These are phyloP conservation scores for Chlorella sp. DNA, from an alignment of 139 green algal genomes.

Conservation along the genomic window DNA sequence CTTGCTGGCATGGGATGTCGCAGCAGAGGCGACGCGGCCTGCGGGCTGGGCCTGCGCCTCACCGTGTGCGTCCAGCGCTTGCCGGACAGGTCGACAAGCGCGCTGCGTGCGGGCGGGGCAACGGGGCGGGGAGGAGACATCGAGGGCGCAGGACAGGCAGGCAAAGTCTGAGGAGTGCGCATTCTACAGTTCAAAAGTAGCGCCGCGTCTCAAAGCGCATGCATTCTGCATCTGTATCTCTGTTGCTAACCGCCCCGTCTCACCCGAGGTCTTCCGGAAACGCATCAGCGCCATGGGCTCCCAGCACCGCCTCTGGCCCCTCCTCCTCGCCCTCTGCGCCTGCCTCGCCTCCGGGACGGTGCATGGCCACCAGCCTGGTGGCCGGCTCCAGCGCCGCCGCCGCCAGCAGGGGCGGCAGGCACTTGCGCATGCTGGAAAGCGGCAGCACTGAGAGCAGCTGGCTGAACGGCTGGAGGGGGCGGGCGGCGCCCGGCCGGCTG, in stretches of 20 bases:
- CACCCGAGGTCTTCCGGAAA: constrained; percentile 7
- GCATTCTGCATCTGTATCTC: too few relatives aligned
- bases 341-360: constrained; percentile 19
- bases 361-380: constrained; percentile 39
- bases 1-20: not conserved
- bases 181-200: too few relatives aligned
- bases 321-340: too few relatives aligned
- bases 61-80: constrained; percentile 72
- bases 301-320: too few relatives aligned
- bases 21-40: not conserved
- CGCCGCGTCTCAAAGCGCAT: too few relatives aligned
- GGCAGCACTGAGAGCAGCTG: constrained; percentile 70
- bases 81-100: constrained; percentile 61
- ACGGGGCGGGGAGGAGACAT: too few relatives aligned
- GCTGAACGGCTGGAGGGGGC: constrained; percentile 57
- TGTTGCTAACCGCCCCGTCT: too few relatives aligned
- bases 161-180: too few relatives aligned
- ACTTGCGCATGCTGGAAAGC: constrained; percentile 44
- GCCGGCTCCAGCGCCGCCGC: constrained; percentile 13
- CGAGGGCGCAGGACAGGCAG: too few relatives aligned
- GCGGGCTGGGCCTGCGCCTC: not conserved
- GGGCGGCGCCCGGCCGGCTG: constrained; percentile 36
- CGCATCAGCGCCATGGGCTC: not conserved
- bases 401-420: constrained; percentile 51
- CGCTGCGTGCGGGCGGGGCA: too few relatives aligned